Percentiles rank a stretch among this genome's conserved stretches.
Conservation (phyloP, 345 rosid genomes). For the Ailanthus altissimus region DNA sequence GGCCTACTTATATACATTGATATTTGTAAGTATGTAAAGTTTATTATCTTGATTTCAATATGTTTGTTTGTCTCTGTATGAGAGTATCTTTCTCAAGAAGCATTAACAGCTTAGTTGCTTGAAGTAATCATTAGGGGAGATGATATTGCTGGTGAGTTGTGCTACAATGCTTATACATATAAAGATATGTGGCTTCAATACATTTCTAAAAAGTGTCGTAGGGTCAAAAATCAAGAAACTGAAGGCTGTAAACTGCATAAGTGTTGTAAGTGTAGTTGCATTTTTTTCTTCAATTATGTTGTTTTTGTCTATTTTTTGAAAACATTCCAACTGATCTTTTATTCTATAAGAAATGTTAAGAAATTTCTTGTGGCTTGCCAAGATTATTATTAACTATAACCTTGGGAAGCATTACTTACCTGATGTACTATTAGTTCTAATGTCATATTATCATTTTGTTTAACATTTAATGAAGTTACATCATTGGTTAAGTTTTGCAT, state of each 20-base stretch:
- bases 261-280: not conserved
- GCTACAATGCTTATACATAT: not conserved
- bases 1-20: constrained; percentile 39
- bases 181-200: not conserved
- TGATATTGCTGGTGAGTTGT: not conserved
- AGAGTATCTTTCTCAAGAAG: too few relatives aligned
- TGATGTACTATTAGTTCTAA: too few relatives aligned
- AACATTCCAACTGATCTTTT: not conserved
- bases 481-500: too few relatives aligned
- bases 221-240: not conserved
- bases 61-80: not conserved
- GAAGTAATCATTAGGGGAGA: not conserved
- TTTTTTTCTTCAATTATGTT: not conserved
- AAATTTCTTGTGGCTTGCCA: constrained; percentile 3
- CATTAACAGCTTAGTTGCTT: not conserved
- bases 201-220: not conserved
- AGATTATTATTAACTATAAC: too few relatives aligned
- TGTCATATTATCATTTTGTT: too few relatives aligned
- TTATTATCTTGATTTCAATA: not conserved
- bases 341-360: not conserved
- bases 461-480: too few relatives aligned
- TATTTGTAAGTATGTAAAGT: constrained; percentile 31
- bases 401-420: too few relatives aligned
- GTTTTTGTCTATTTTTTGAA: not conserved
- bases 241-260: not conserved